Base-by-base conservation (phyloP, 768 basidiomycete species). In the Udeniomyces megalosporus region DNA sequence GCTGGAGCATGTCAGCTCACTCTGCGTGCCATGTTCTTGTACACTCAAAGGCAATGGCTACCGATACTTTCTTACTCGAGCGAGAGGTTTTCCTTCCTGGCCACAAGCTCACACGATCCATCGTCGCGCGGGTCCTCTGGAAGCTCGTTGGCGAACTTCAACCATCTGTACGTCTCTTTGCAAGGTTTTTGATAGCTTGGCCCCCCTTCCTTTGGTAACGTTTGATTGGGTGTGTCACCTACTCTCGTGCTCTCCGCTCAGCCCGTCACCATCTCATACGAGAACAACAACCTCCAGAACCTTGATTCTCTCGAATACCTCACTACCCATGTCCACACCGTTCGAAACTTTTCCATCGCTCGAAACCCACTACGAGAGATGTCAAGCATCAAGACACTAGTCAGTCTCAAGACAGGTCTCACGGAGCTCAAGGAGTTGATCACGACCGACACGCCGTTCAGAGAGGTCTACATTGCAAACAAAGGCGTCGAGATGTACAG, bases 111-210 rank as follows among this genome's bases (percentile, higher is more conserved):
- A 56, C 58, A 17, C 51, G 53, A 35, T 44, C 58, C 20, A 45
- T 51, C 15, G 22, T 65, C 15, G 42, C 58, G 8, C 50, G 49
- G 31, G 63, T 65, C 63, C 58, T 65, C n/a, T 65, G 63, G 57
- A 65, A 65, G 53, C 63, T 65, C 58, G 63, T 51, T 17, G 58
- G 38, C 20, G 63, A 65, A 45, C 58, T 65, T 8, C 44, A 65
- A 51, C 63, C 63, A 20, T 58, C 63, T 17, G 63, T 65, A 12
- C 44, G 63, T 60, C 22, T 29, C 35, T 17, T 31, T 24, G 14
- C 44, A n/a, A n/a, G n/a, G n/a, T n/a, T n/a, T n/a, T n/a, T n/a
- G n/a, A n/a, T n/a, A n/a, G n/a, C n/a, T 49, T 26, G 4, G 29
- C 10, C 31, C 31, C 8, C 45, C 28, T 42, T 42, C 15, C 42